Percentiles rank a stretch among this genome's conserved stretches.
Evolutionary conservation across 176 grass and related monocot species (phyloP).

Genomic region (Coix lacrymajobi): DNA sequence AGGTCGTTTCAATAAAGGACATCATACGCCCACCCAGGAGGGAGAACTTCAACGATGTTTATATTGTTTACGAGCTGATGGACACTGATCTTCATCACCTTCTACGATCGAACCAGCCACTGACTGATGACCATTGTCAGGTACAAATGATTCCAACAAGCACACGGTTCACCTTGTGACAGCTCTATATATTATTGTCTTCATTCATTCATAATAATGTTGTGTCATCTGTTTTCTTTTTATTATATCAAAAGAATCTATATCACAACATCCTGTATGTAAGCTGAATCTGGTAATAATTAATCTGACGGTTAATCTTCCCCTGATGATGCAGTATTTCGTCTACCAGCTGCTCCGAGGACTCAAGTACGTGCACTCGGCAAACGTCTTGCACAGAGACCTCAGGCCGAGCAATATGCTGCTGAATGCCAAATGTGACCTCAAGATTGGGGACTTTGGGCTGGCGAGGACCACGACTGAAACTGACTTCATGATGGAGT

Average conservation of each 20-base stretch:
- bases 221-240: not conserved
- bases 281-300: not conserved
- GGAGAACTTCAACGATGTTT: slow-evolving; percentile 97
- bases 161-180: not conserved
- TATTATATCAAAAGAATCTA: too few relatives aligned
- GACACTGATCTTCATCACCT: slow-evolving; percentile 97
- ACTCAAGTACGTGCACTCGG: slow-evolving; percentile 94
- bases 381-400: slow-evolving; percentile 92
- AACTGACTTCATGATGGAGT: slow-evolving; percentile 98
- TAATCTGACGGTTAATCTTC: not conserved
- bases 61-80: slow-evolving; percentile 94
- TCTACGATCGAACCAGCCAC: slow-evolving; percentile 76
- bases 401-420: slow-evolving; percentile 90
- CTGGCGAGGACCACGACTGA: slow-evolving; percentile 92
- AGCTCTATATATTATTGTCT: not conserved
- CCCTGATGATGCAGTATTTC: slow-evolving; percentile 55
- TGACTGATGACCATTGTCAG: slow-evolving; percentile 96
- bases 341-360: slow-evolving; percentile 91
- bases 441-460: slow-evolving; percentile 96
- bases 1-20: slow-evolving; percentile 97
- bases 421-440: slow-evolving; percentile 86
- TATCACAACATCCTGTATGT: not conserved
- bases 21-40: slow-evolving; percentile 88
- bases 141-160: slow-evolving; percentile 21
- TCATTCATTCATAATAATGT: too few relatives aligned